A percentile compares a stretch with the other conserved stretches of the same genome.
These are phyloP conservation scores for Ceratorhiza oryzae-sativae DNA, from an alignment of 1,284 basidiomycete species.

Conservation along the genomic window DNA sequence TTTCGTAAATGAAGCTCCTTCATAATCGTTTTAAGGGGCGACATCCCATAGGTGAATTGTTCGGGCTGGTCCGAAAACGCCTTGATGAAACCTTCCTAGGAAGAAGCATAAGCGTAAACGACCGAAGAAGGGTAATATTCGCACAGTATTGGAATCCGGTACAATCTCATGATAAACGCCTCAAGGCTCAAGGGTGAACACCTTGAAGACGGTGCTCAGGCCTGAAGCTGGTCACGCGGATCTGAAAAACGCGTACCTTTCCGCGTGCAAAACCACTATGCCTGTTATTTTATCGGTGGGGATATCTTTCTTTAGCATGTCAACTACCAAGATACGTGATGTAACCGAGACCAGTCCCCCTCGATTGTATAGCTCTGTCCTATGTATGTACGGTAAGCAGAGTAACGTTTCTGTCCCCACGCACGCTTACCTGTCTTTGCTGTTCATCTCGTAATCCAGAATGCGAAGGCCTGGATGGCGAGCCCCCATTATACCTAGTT, in stretches of 20 bases:
- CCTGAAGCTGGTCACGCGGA: not conserved
- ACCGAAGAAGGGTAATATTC: slow-evolving; percentile 29
- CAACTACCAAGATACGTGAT: slow-evolving; percentile 92
- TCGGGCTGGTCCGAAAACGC: slow-evolving; percentile 98
- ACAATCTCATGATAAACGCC: slow-evolving; percentile 90
- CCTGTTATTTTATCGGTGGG: slow-evolving; percentile 88
- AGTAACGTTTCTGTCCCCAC: not conserved
- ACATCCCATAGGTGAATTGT: slow-evolving; percentile 89
- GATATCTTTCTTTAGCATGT: slow-evolving; percentile 89
- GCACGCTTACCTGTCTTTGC: slow-evolving; percentile 73
- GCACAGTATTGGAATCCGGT: slow-evolving; percentile 80
- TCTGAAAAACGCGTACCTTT: slow-evolving; percentile 63
- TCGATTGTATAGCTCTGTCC: slow-evolving; percentile 83
- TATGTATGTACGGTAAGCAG: slow-evolving; percentile 49
- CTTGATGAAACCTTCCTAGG: slow-evolving; percentile 85
- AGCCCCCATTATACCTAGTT: slow-evolving; percentile 91
- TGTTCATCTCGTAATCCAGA: slow-evolving; percentile 84
- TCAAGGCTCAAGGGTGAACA: slow-evolving; percentile 85
- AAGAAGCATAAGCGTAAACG: not conserved
- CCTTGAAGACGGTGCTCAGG: slow-evolving; percentile 54
- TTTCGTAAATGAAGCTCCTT: slow-evolving; percentile 88
- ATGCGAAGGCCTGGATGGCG: slow-evolving; percentile 84
- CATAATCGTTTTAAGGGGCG: slow-evolving; percentile 90
- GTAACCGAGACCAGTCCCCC: slow-evolving; percentile 94
- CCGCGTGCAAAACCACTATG: slow-evolving; percentile 92